A percentile compares a stretch with the other conserved stretches of the same genome.
Conservation (phyloP, 2,329 filamentous ascomycete genomes). For the Penicillium thymicola region DNA sequence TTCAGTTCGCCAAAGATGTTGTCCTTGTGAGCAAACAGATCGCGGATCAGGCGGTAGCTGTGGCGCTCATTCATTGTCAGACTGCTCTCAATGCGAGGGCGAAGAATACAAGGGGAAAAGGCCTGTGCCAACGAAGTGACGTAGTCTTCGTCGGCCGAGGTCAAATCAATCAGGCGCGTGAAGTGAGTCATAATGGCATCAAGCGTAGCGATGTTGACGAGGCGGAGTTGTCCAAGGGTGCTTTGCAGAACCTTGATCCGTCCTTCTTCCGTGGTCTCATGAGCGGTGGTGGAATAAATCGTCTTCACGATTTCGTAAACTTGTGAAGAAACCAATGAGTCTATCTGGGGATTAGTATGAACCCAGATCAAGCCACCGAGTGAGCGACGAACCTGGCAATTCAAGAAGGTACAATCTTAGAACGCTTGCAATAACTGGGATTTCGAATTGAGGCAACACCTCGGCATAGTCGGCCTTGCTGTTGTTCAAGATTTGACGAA, state of each 20-base stretch:
- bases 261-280: constrained; percentile 71
- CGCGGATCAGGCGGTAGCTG: constrained; percentile 82
- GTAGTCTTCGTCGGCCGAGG: constrained; percentile 89
- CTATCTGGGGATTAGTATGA: constrained; percentile 46
- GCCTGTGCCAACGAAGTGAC: constrained; percentile 68
- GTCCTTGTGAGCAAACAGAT: constrained; percentile 91
- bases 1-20: constrained; percentile 95
- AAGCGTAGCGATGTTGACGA: constrained; percentile 97
- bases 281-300: constrained; percentile 80
- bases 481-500: constrained; percentile 80
- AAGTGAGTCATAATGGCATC: constrained; percentile 98
- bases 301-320: constrained; percentile 99
- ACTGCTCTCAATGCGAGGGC: constrained; percentile 81
- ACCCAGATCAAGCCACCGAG: constrained; percentile 11
- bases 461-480: constrained; percentile 76
- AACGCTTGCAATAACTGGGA: constrained; percentile 88
- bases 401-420: constrained; percentile 94
- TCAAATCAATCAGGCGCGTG: constrained; percentile 91
- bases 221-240: constrained; percentile 86
- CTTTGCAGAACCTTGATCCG: constrained; percentile 91
- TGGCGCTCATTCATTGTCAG: constrained; percentile 95
- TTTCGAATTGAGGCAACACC: constrained; percentile 80
- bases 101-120: constrained; percentile 80
- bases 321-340: constrained; percentile 96
- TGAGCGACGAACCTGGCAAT: constrained; percentile 70